Evolutionary conservation across 805 yeast genomes (phyloP), one percentile per base, ranked within the genome.

Genomic region (Ascoidea rubescens): DNA sequence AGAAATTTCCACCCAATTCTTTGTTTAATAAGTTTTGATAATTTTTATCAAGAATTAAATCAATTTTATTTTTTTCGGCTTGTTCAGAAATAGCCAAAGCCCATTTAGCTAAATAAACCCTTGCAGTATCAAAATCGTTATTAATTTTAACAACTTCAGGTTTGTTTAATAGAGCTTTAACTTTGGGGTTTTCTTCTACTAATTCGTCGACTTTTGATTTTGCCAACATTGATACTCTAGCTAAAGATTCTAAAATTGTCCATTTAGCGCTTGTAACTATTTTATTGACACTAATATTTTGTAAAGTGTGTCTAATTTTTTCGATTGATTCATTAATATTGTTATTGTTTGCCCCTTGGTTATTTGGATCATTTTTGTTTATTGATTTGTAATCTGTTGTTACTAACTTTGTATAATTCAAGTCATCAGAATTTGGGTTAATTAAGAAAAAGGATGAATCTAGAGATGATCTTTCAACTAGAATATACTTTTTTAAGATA

Each of bases 71-170:
- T 52, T 78, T 76, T 58, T 80, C 89, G 1, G 96, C 93, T 64
- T 91, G 95, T 59, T 89, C 90, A 59, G 91, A 93, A 7, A 93
- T 93, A 32, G 87, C 87, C 59, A 87, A 75, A 0, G 98, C 97
- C 98, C 98, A 93, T 68, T 89, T 90, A 4, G 98, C 98, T 54
- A 91, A 71, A 64, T 88, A 91, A 4, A 89, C 84, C 51, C 90
- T 77, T 0, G 98, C 98, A 50, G 91, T 81, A 62, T 90, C 98
- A 63, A 90, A 93, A 56, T 91, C 98, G 56, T 87, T 86, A 54
- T 93, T 87, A 31, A 91, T 78, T 52, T 75, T 78, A 59, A 74
- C 76, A 10, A 91, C 95, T 59, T 87, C 95, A 0, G 96, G 93
- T 56, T 82, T 81, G 52, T 71, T 75, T 47, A 91, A 70, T 55